These are phyloP conservation scores for Saprolegnia diclina DNA, from an alignment of 352 stramenopile species.

Conservation along the genomic window DNA sequence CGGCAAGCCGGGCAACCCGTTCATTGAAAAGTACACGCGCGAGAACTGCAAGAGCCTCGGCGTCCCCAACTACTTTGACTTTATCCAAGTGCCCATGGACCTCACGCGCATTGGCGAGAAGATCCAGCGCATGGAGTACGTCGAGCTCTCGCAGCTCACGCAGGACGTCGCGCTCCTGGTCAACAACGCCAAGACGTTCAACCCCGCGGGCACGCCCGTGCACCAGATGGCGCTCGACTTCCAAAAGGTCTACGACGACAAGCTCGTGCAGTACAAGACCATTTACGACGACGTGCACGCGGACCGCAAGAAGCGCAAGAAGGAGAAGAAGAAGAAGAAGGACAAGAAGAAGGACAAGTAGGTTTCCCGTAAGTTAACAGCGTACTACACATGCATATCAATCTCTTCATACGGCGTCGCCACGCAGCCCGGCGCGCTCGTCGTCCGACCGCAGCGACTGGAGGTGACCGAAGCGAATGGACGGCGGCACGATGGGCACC, in stretches of 20 bases:
- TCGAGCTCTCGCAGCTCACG: conserved; percentile 70
- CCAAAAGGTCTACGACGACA: conserved; percentile 67
- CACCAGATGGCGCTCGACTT: conserved; percentile 80
- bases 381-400: neutral
- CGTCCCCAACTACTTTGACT: conserved; percentile 84
- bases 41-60: conserved; percentile 80
- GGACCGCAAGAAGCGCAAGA: conserved; percentile 83
- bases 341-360: conserved; percentile 84
- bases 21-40: conserved; percentile 78
- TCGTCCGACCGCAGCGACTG: neutral
- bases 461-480: neutral
- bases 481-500: conserved; percentile 44
- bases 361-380: conserved; percentile 6
- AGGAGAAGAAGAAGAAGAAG: conserved; percentile 87
- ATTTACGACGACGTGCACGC: conserved; percentile 74
- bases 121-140: conserved; percentile 45
- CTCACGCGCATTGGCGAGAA: conserved; percentile 66
- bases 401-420: conserved; percentile 8
- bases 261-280: conserved; percentile 49
- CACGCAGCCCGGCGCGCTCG: neutral
- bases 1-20: conserved; percentile 69
- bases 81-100: conserved; percentile 73
- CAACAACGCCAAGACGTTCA: conserved; percentile 79
- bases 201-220: conserved; percentile 70
- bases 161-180: conserved; percentile 75